Conservation (phyloP, 2,329 filamentous ascomycete genomes). For the Ophiognomonia clavigignenti-juglandacearum region DNA sequence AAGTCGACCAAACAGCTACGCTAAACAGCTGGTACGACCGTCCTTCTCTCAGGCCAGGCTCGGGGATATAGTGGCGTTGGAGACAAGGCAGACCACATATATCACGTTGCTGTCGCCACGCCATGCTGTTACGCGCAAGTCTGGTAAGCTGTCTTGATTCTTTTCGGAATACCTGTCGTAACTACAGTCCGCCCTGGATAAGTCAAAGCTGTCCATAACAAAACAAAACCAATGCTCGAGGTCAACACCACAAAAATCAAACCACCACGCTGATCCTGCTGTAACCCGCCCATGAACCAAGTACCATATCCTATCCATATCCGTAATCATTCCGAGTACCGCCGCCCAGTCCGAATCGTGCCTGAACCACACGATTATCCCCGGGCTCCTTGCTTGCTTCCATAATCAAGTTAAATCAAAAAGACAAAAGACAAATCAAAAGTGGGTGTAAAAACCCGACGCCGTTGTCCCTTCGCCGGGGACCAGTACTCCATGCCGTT, state of each 20-base stretch:
- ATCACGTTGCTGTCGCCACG: no score
- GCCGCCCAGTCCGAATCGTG: slow-evolving; percentile 4
- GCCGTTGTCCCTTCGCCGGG: background rate
- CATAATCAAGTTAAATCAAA: background rate
- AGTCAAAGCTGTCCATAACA: background rate
- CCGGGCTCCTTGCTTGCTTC: slow-evolving; percentile 6
- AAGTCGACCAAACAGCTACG: no score
- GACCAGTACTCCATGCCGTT: slow-evolving; percentile 11
- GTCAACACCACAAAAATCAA: no score
- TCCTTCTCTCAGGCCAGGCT: no score
- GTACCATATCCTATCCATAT: slow-evolving; percentile 7
- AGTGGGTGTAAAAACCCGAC: slow-evolving; percentile 2
- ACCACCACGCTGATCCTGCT: background rate
- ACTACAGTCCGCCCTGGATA: no score
- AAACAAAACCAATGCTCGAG: background rate
- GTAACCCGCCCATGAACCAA: background rate
- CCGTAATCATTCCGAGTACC: background rate
- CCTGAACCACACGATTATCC: slow-evolving; percentile 9
- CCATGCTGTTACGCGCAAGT: no score
- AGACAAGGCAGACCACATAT: no score
- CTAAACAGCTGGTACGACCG: no score
- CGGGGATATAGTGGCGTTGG: no score
- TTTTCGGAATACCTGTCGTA: background rate
- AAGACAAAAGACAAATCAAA: slow-evolving; percentile 4
- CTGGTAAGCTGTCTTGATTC: background rate